Conservation (phyloP, 495 filamentous ascomycete genomes). For the Neurospora cerealis region DNA sequence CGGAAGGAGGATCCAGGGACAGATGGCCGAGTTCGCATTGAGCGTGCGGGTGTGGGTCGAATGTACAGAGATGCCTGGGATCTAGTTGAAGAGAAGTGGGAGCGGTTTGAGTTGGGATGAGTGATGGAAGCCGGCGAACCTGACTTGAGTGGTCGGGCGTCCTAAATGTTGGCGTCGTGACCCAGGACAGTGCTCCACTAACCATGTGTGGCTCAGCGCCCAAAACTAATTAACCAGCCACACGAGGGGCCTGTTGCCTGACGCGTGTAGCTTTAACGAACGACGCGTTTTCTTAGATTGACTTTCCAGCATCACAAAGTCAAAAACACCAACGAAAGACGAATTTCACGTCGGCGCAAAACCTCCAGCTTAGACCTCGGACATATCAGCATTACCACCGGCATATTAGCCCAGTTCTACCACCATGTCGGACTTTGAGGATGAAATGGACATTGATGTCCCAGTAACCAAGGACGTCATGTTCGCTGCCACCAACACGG, state of each 20-base stretch:
- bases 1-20: not conserved
- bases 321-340: not conserved
- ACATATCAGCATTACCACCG: too few relatives aligned
- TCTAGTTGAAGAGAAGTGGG: not conserved
- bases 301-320: not conserved
- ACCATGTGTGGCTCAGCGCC: not conserved
- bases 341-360: not conserved
- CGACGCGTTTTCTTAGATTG: not conserved
- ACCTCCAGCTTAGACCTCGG: too few relatives aligned
- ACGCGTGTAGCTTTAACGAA: not conserved
- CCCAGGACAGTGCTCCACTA: not conserved
- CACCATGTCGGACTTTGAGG: conserved; percentile 82
- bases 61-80: not conserved
- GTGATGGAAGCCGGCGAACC: not conserved
- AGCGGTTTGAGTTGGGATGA: not conserved
- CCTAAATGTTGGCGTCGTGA: not conserved
- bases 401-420: not conserved
- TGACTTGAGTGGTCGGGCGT: not conserved
- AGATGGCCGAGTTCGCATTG: not conserved
- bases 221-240: not conserved
- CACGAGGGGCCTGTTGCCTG: not conserved
- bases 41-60: not conserved
- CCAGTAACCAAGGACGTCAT: conserved; percentile 46
- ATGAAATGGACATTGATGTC: conserved; percentile 80
- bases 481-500: conserved; percentile 54